Evolutionary conservation across 1,284 basidiomycete genomes (phyloP), one percentile per base, ranked within the genome.

Genomic region (Albatrellus sp.): DNA sequence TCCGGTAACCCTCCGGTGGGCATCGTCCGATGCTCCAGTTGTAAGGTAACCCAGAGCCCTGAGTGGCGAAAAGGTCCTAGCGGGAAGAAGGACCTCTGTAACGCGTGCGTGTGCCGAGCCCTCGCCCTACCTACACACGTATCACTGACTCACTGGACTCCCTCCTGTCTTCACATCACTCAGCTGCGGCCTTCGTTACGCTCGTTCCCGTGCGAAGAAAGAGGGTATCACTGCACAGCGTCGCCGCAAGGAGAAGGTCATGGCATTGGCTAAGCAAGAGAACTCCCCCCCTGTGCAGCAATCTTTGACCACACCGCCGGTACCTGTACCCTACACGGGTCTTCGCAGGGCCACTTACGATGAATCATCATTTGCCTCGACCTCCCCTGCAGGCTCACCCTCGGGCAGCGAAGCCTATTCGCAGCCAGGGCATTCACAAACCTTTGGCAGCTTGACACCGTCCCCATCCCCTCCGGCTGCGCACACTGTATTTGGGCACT

Each of bases 41-140:
- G 90, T 63, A 86, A 82, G 59, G 84, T 72, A 17, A 84, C 79
- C 11, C 79, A 81, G 43, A 90, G 86, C 54, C 92, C 92, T 0
- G 93, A 97, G 61, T 97, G 92, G 92, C 71, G 92, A 55, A 91
- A 94, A 61, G 90, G 85, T 13, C 84, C 85, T 45, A 87, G 75
- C 54, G 90, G 90, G 13, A 84, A 87, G 61, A 93, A 93, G 66
- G 87, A 91, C 60, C 68, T 94, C 39, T 94, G 90, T 62, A 94
- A 94, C 64, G 90, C 90, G 85, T 92, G 64, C 70, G 85, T 24
- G 7, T 24, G 46, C 34, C 46, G 10, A 45, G 40, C 47, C 47
- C 36, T 44, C 20, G 7, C 24, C 24, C 24, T 24, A 7, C 24
- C 24, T 24, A 24, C 24, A 24, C 24, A 24, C 28, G 37, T 29